Percentiles rank a stretch among this genome's conserved stretches.
Evolutionary conservation across 2,329 filamentous ascomycete genomes (phyloP).

Genomic region (Fusarium sambucinum): DNA sequence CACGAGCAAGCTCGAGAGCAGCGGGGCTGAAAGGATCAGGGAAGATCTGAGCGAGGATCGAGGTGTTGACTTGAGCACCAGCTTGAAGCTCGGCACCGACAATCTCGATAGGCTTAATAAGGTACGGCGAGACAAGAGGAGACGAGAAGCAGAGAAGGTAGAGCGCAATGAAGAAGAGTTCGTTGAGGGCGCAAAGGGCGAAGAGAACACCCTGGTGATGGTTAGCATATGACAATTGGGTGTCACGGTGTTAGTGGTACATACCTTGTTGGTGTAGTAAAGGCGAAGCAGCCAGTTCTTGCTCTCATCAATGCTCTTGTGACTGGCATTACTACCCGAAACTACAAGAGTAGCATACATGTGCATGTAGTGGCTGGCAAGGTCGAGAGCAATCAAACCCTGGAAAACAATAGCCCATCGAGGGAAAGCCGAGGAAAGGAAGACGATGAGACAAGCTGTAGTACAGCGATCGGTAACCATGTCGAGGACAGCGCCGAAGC

Average conservation of each 20-base stretch:
- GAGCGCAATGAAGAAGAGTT: slow-evolving; percentile 97
- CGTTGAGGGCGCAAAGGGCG: slow-evolving; percentile 88
- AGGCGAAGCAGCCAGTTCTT: slow-evolving; percentile 91
- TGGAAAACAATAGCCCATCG: slow-evolving; percentile 96
- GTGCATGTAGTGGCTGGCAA: slow-evolving; percentile 98
- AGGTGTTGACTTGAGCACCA: slow-evolving; percentile 77
- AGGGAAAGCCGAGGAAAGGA: slow-evolving; percentile 93
- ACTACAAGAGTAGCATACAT: slow-evolving; percentile 97
- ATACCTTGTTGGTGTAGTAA: slow-evolving; percentile 97
- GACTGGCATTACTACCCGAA: slow-evolving; percentile 82
- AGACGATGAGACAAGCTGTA: slow-evolving; percentile 93
- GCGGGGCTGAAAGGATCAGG: slow-evolving; percentile 91
- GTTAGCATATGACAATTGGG: slow-evolving; percentile 9
- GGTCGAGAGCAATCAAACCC: slow-evolving; percentile 88
- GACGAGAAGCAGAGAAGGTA: slow-evolving; percentile 98
- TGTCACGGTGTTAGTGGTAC: neutral
- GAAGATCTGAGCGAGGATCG: slow-evolving; percentile 80
- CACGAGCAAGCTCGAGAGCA: slow-evolving; percentile 90
- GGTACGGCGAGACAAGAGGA: slow-evolving; percentile 86
- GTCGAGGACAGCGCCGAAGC: slow-evolving; percentile 95
- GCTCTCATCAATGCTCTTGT: slow-evolving; percentile 93
- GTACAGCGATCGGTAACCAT: slow-evolving; percentile 99
- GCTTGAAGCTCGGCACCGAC: slow-evolving; percentile 68
- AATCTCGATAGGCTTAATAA: slow-evolving; percentile 73
- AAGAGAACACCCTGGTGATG: slow-evolving; percentile 83